Conservation (phyloP, 2,329 filamentous ascomycete species). For the Arthrobotrys sphaeroides region DNA sequence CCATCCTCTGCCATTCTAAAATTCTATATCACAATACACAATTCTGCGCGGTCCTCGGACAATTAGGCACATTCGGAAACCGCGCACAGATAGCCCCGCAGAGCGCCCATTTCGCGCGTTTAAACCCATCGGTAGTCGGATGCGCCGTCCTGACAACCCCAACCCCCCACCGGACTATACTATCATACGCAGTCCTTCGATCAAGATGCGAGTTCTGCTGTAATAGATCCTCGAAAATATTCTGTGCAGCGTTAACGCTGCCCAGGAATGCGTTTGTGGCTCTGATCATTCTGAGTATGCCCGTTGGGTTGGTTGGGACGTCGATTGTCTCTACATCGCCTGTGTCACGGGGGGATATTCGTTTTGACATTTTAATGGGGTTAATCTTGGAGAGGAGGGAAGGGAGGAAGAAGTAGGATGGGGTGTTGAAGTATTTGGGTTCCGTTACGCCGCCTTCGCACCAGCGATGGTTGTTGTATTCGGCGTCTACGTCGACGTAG, state of each 20-base stretch:
- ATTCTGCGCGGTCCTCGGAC: too few species aligned
- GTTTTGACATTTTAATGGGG: background rate
- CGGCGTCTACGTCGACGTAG: background rate
- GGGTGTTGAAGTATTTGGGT: background rate
- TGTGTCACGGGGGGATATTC: background rate
- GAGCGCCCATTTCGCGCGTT: background rate
- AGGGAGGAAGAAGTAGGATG: conserved; percentile 1
- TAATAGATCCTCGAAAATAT: background rate
- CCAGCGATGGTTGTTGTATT: background rate
- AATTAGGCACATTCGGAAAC: background rate
- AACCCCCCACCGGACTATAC: background rate
- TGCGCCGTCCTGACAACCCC: background rate
- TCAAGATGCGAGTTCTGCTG: background rate
- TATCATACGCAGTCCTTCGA: background rate
- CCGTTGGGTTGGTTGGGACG: background rate
- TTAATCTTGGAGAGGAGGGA: background rate
- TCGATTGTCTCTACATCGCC: background rate
- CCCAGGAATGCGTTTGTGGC: background rate
- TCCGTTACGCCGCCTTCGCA: background rate
- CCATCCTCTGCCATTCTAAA: too few species aligned
- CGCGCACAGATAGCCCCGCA: background rate
- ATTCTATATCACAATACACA: too few species aligned
- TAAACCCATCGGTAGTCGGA: conserved; percentile 2
- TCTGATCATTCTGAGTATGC: background rate
- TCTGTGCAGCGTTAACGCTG: background rate